Evolutionary conservation across 768 basidiomycete genomes (phyloP).

Genomic region (Mycena galopus): DNA sequence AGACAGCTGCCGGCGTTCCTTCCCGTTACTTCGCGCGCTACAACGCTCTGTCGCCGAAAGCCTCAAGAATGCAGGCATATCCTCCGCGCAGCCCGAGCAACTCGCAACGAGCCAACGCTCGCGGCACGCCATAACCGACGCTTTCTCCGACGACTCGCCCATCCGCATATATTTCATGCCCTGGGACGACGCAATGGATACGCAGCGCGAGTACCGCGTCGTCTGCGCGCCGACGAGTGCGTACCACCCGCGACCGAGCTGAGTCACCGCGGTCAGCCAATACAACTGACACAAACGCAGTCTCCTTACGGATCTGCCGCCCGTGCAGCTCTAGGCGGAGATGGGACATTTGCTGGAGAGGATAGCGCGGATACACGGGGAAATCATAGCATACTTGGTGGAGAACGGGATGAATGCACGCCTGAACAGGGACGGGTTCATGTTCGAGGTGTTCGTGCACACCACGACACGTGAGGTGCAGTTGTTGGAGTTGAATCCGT

Average conservation of each 20-base stretch:
- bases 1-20: background rate
- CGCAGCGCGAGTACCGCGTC: conserved; percentile 23
- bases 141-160: background rate
- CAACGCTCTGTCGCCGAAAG: conserved; percentile 24
- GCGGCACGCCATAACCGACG: background rate
- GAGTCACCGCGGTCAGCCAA: conserved; percentile 26
- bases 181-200: conserved; percentile 4
- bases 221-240: conserved; percentile 25
- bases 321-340: background rate
- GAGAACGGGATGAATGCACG: conserved; percentile 4
- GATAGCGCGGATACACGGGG: conserved; percentile 15
- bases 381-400: conserved; percentile 13
- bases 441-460: conserved; percentile 28
- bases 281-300: conserved; percentile 28
- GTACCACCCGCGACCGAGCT: conserved; percentile 16
- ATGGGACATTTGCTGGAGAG: conserved; percentile 15
- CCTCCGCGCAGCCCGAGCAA: background rate
- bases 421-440: conserved; percentile 18
- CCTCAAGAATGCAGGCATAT: conserved; percentile 4
- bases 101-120: conserved; percentile 20
- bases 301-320: conserved; percentile 17
- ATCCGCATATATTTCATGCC: background rate
- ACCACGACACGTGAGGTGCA: conserved; percentile 2
- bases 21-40: conserved; percentile 24
- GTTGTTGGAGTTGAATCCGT: conserved; percentile 27